Evolutionary conservation across 2,329 filamentous ascomycete species (phyloP).

Genomic region (Sclerotinia sclerotiorum): DNA sequence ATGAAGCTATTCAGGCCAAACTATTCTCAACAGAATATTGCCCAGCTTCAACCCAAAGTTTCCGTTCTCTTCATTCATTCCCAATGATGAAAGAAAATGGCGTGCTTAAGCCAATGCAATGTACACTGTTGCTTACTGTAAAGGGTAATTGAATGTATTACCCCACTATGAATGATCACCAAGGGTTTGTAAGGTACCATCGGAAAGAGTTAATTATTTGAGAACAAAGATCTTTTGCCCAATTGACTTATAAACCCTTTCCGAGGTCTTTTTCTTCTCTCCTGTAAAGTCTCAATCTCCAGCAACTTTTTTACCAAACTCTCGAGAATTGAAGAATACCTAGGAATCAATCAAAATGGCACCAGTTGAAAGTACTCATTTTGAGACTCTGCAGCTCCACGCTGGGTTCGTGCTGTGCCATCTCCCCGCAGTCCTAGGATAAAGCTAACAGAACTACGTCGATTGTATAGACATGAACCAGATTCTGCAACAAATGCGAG

Average conservation of each 20-base stretch:
- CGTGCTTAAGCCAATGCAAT: constrained; percentile 10
- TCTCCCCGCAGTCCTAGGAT: constrained; percentile 25
- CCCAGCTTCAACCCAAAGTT: neutral
- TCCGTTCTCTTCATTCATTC: neutral
- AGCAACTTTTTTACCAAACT: neutral
- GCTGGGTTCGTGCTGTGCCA: constrained; percentile 60
- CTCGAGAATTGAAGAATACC: neutral
- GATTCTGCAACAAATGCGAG: constrained; percentile 82
- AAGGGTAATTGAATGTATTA: neutral
- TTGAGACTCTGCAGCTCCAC: constrained; percentile 84
- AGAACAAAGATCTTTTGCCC: neutral
- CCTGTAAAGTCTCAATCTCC: too few relatives aligned
- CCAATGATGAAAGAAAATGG: neutral
- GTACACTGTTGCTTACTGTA: neutral
- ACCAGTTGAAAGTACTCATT: constrained; percentile 53
- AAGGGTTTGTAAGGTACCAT: neutral
- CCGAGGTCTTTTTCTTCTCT: neutral
- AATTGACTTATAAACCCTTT: neutral
- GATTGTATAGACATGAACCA: constrained; percentile 64
- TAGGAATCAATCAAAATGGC: constrained; percentile 4
- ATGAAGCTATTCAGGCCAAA: constrained; percentile 13
- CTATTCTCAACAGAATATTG: neutral
- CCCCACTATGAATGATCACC: constrained; percentile 7
- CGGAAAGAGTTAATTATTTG: neutral
- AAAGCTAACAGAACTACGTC: constrained; percentile 24